Evolutionary conservation across 495 filamentous ascomycete genomes (phyloP), one percentile per base, ranked within the genome.

Genomic region (Podospora sp.): DNA sequence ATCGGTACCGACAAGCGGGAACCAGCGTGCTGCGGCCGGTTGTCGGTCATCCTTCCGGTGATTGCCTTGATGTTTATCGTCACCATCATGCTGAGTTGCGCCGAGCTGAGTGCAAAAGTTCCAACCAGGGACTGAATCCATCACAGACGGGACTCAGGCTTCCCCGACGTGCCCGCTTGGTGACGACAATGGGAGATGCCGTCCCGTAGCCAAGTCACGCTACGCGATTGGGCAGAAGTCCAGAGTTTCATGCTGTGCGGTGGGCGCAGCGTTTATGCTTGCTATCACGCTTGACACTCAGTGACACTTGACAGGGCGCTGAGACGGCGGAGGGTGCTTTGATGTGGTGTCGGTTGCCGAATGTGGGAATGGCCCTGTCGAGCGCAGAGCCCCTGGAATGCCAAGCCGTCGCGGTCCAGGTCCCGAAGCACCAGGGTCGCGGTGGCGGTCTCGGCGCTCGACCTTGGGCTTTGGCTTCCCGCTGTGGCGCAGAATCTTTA

Each of bases 331-430:
- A 29, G 26, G 57, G 57, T 21, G 57, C 29, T 36, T 60, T 60
- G 57, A 60, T 60, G 57, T 60, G 57, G 26, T 40, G 29, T 33
- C 27, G 52, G 52, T 11, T 55, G 52, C 52, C 52, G 53, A 57
- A 57, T 57, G 11, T 14, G 53, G 53, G 2, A 57, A 7, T 9
- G 0, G 53, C 53, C 53, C 53, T 57, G 53, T 24, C 53, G 53
- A 57, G 53, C 53, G 53, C 53, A 26, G 53, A 24, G 53, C 53
- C 53, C 52, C 53, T 27, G 22, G 53, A 21, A 24, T 57, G 53
- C 53, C 53, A 57, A 57, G 53, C 53, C 53, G 53, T 57, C 53
- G 53, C 53, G 53, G 22, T 18, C 22, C 22, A 26, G 53, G 53
- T 26, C 53, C 26, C 53, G 20, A 57, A 57, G 53, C 53, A 57